Evolutionary conservation across 768 basidiomycete species (phyloP), one percentile per base, ranked within the genome.

Genomic region (Neoboletus subvelutipes): DNA sequence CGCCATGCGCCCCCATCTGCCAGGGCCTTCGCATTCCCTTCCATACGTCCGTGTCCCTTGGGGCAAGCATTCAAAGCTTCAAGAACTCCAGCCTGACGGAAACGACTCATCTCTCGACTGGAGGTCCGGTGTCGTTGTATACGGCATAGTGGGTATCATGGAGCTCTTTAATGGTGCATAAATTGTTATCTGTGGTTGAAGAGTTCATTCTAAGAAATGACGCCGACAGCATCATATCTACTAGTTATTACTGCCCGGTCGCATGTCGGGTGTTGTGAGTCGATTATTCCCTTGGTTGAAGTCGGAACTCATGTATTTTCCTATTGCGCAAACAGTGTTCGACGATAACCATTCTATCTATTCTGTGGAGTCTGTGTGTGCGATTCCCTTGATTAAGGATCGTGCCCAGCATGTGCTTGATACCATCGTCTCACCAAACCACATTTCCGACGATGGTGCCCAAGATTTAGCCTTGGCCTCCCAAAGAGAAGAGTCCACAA

Each of bases 71-170:
- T 72, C 77, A 36, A 75, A 72, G 57, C 71, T 90, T 11, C 82
- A 84, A 64, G 83, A 85, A 64, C 56, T 85, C 29, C 68, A 70
- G 20, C 65, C 62, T 41, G 67, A 71, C 40, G 67, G 58, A 33
- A 75, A 68, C n/a, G 64, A 64, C 26, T 68, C 74, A 9, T 71
- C 67, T 15, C 61, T 73, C 20, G 77, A 83, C 66, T 90, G 89
- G 87, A 68, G 73, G 9, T 77, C 79, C 18, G 71, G 77, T 55
- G 80, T 82, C 40, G 70, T 89, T 43, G 78, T 91, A 12, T 87
- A 90, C 69, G 92, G 91, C 13, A 83, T 94, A 60, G 75, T 92
- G 43, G 91, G 91, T 17, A 75, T 90, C 18, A 66, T 94, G 58
- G 83, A 85, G 58, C 72, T 94, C 24, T 90, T 85, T 67, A 80